These are phyloP conservation scores for Phaffia tasmanica DNA, from an alignment of 768 basidiomycete species.

Conservation along the genomic window DNA sequence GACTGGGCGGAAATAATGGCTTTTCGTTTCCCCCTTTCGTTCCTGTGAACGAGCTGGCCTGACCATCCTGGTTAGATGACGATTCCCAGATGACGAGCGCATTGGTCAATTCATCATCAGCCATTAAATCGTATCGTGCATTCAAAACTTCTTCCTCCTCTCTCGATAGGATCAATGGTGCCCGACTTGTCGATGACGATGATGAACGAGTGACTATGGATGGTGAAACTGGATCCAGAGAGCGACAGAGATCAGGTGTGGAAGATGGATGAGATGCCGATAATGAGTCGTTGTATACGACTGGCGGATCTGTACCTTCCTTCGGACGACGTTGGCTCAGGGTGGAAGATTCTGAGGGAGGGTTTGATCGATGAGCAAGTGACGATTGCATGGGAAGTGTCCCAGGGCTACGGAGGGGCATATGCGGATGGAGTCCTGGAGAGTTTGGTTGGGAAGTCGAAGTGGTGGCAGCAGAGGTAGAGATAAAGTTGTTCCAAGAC, in stretches of 20 bases:
- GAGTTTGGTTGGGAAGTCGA: background rate
- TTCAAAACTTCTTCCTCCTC: conserved; percentile 15
- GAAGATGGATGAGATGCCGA: background rate
- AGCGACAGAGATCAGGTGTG: background rate
- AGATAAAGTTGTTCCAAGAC: background rate
- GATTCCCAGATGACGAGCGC: conserved; percentile 10
- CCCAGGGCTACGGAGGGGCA: too few species aligned
- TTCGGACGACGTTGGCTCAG: too few species aligned
- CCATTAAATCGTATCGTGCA: conserved; percentile 18
- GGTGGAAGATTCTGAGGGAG: too few species aligned
- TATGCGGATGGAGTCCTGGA: background rate
- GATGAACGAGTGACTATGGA: background rate
- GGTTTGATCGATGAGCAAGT: too few species aligned
- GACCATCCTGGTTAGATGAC: background rate
- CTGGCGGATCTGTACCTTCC: too few species aligned
- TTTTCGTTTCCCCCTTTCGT: background rate
- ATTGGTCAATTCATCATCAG: conserved; percentile 5
- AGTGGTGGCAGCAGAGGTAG: background rate
- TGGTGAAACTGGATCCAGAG: background rate
- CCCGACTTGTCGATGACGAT: background rate
- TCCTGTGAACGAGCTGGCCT: background rate
- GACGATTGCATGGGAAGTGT: too few species aligned
- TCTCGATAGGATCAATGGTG: background rate
- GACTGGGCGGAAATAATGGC: conserved; percentile 16
- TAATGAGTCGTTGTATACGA: too few species aligned